Conservation (phyloP, 2,329 filamentous ascomycete species). For the Aspergillus eucalypticola region DNA sequence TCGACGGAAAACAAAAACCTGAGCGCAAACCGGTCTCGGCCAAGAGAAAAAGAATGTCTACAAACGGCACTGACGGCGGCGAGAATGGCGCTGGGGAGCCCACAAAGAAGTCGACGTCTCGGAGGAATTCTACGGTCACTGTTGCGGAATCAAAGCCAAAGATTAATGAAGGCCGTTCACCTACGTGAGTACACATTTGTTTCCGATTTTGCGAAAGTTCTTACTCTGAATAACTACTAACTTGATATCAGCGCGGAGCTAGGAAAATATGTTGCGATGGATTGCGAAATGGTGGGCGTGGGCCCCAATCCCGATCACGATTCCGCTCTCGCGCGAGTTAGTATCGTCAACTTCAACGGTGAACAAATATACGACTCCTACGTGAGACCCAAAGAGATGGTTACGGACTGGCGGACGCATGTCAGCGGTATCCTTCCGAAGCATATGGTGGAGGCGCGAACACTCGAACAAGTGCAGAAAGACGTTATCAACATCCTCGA, state of each 20-base stretch:
- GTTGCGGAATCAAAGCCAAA: constrained; percentile 54
- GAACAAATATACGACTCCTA: constrained; percentile 92
- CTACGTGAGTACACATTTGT: constrained; percentile 34
- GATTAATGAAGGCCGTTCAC: constrained; percentile 64
- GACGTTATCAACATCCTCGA: constrained; percentile 69
- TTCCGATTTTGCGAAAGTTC: constrained; percentile 10
- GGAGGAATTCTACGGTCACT: constrained; percentile 57
- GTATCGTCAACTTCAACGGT: constrained; percentile 90
- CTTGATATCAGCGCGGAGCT: constrained; percentile 60
- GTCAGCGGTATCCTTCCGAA: constrained; percentile 79
- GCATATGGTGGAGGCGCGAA: constrained; percentile 68
- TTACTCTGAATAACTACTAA: constrained; percentile 15
- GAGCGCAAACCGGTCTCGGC: constrained; percentile 21
- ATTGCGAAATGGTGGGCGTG: constrained; percentile 98
- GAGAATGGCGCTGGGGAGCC: constrained; percentile 62
- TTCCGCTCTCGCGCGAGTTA: constrained; percentile 81
- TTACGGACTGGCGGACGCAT: constrained; percentile 87
- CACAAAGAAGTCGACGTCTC: constrained; percentile 61
- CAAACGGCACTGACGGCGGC: constrained; percentile 18
- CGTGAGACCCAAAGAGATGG: constrained; percentile 72
- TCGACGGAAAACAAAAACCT: constrained; percentile 25
- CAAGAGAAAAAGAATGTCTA: constrained; percentile 38
- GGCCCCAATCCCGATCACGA: constrained; percentile 62
- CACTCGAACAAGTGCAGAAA: constrained; percentile 74
- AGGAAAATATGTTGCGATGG: constrained; percentile 88